phyloP scores from a whole-genome alignment of 2,329 filamentous ascomycete genomes.

The Alternaria sp. region DNA sequence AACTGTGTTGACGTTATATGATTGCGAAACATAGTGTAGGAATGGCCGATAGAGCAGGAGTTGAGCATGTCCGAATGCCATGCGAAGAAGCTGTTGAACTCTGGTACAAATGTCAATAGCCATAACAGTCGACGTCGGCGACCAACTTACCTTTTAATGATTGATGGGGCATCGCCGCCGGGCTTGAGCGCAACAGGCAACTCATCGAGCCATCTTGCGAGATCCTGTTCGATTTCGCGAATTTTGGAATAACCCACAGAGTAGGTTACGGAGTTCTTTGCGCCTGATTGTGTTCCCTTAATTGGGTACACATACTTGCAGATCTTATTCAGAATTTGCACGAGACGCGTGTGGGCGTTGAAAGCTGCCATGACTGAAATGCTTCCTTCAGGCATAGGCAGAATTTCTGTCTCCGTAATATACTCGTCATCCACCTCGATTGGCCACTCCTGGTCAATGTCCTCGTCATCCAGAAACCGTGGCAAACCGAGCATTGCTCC shows the following conservation, averaged over 20 bases:
- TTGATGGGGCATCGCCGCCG: slow-evolving; percentile 76
- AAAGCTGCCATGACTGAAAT: slow-evolving; percentile 67
- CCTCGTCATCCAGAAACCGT: slow-evolving; percentile 59
- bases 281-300: slow-evolving; percentile 57
- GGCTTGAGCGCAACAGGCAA: slow-evolving; percentile 82
- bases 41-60: slow-evolving; percentile 86
- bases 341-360: slow-evolving; percentile 68
- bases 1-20: slow-evolving; percentile 59
- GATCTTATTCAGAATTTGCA: slow-evolving; percentile 67
- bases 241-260: slow-evolving; percentile 71
- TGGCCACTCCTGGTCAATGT: slow-evolving; percentile 60
- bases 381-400: slow-evolving; percentile 63
- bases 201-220: slow-evolving; percentile 70
- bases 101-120: slow-evolving; percentile 42
- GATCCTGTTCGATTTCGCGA: slow-evolving; percentile 69
- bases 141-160: slow-evolving; percentile 75
- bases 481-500: slow-evolving; percentile 61
- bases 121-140: not conserved
- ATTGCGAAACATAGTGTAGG: slow-evolving; percentile 79
- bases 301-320: slow-evolving; percentile 71
- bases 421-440: slow-evolving; percentile 61
- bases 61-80: slow-evolving; percentile 84
- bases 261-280: slow-evolving; percentile 61
- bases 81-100: slow-evolving; percentile 77
- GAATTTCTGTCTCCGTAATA: slow-evolving; percentile 59